Percentiles rank a stretch among this genome's conserved stretches.
Conservation (phyloP, 441 rosid species). For the Hura crepitans region DNA sequence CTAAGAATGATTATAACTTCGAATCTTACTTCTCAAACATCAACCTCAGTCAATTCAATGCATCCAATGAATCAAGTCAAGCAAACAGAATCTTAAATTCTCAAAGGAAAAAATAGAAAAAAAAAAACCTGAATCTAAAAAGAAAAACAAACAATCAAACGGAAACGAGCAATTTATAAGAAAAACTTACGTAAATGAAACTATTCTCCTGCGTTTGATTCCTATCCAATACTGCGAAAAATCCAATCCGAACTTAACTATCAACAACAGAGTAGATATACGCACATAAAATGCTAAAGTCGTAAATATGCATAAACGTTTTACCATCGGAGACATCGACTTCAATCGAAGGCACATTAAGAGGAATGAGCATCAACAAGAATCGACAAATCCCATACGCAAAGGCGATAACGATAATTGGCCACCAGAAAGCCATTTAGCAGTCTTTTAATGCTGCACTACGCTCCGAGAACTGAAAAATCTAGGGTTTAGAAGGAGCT, state of each 20-base stretch:
- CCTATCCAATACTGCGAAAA: slow-evolving; percentile 60
- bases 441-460: not conserved
- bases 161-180: slow-evolving; percentile 3
- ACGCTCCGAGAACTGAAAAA: not conserved
- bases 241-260: slow-evolving; percentile 7
- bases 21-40: not conserved
- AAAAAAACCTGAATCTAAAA: not conserved
- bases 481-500: slow-evolving; percentile 18
- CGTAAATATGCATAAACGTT: not conserved
- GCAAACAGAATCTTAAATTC: no score
- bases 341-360: slow-evolving; percentile 85
- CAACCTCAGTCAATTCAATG: not conserved
- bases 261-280: not conserved
- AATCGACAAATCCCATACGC: slow-evolving; percentile 92
- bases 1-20: not conserved
- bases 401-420: slow-evolving; percentile 68
- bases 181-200: slow-evolving; percentile 78
- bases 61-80: not conserved
- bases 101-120: not conserved
- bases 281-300: not conserved
- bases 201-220: slow-evolving; percentile 68
- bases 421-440: slow-evolving; percentile 93
- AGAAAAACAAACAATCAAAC: slow-evolving; percentile 15
- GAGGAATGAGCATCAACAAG: slow-evolving; percentile 81
- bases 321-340: slow-evolving; percentile 93